Evolutionary conservation across 768 basidiomycete genomes (phyloP).

Genomic region (Harrya chromipes): DNA sequence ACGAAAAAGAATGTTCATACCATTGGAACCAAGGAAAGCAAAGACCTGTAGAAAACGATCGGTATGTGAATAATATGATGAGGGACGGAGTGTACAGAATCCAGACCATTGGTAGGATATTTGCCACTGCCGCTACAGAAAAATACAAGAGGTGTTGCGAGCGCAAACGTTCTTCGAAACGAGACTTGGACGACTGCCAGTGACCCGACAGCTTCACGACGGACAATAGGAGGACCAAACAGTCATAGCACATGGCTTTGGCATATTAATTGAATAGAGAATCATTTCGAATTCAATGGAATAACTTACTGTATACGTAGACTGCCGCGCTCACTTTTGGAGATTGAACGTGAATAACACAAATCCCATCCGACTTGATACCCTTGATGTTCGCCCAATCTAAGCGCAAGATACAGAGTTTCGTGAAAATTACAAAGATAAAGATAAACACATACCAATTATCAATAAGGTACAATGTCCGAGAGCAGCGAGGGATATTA

Average conservation of each 20-base stretch:
- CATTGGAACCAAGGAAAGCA: background rate
- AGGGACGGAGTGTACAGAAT: background rate
- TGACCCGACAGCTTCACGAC: slow-evolving; percentile 13
- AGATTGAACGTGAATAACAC: background rate
- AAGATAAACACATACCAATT: background rate
- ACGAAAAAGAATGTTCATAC: slow-evolving; percentile 2
- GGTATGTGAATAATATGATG: background rate
- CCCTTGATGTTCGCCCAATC: background rate
- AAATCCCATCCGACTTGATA: background rate
- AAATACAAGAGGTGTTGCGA: slow-evolving; percentile 20
- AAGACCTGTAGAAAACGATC: slow-evolving; percentile 6
- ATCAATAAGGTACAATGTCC: slow-evolving; percentile 13
- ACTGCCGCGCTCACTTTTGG: slow-evolving; percentile 1
- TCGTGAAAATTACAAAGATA: background rate
- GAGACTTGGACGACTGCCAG: slow-evolving; percentile 7
- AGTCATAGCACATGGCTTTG: slow-evolving; percentile 20
- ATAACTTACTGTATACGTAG: slow-evolving; percentile 19
- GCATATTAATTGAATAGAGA: background rate
- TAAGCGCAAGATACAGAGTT: background rate
- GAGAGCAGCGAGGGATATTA: slow-evolving; percentile 1
- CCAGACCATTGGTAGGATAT: slow-evolving; percentile 13
- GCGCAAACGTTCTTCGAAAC: slow-evolving; percentile 10
- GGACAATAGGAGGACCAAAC: slow-evolving; percentile 17
- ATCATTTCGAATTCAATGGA: background rate
- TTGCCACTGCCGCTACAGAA: slow-evolving; percentile 8